phyloP scores from a whole-genome alignment of 1,284 basidiomycete species.

The Spongiforma sp. region DNA sequence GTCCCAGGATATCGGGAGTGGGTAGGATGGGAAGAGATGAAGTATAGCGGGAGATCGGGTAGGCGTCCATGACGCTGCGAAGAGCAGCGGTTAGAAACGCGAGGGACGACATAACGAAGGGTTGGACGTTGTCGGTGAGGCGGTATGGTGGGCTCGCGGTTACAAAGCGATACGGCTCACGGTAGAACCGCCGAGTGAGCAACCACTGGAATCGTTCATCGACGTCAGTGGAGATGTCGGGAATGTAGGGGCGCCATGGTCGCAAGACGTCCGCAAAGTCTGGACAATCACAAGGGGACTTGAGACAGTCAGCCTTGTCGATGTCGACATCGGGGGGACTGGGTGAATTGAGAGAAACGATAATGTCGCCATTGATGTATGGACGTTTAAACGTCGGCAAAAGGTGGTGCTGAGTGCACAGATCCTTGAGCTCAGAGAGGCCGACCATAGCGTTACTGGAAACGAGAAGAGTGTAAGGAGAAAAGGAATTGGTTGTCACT shows the following conservation, averaged over 20 bases:
- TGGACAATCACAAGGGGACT: not conserved
- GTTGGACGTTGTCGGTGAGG: not conserved
- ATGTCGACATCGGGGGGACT: not conserved
- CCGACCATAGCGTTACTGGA: not conserved
- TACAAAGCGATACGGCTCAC: not conserved
- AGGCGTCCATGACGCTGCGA: not conserved
- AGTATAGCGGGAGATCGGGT: not conserved
- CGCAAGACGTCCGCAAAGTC: not conserved
- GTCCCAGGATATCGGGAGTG: not conserved
- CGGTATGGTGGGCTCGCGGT: not conserved
- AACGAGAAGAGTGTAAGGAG: not conserved
- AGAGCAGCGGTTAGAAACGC: not conserved
- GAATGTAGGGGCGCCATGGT: not conserved
- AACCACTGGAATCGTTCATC: not conserved
- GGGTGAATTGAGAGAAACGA: not conserved
- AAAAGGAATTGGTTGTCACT: no score
- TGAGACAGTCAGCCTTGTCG: not conserved
- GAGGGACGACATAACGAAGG: not conserved
- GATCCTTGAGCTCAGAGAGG: not conserved
- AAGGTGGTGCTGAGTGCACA: not conserved
- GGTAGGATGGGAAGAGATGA: not conserved
- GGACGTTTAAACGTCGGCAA: not conserved
- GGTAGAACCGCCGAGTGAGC: not conserved
- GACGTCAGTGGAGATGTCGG: not conserved
- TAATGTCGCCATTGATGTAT: not conserved